phyloP scores from a whole-genome alignment of 345 rosid species.

The Rhodamnia rubescens region DNA sequence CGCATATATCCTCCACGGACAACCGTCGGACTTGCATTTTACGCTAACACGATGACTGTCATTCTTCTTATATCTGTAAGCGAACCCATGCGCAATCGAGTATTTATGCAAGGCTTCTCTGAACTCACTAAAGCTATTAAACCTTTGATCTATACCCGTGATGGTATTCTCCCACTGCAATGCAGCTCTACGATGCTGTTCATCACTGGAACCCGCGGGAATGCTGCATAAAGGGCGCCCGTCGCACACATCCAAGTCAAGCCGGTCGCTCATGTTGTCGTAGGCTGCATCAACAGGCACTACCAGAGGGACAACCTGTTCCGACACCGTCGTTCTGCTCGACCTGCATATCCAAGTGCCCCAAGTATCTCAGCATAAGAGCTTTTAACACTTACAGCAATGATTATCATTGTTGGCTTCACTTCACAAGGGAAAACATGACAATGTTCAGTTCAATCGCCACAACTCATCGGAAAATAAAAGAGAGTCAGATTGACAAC shows the following conservation, averaged over 20 bases:
- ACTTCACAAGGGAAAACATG: not conserved
- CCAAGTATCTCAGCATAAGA: not conserved
- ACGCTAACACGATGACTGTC: constrained; percentile 85
- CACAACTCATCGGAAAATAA: not conserved
- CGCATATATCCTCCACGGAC: constrained; percentile 93
- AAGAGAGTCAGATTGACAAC: not conserved
- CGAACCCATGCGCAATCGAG: constrained; percentile 82
- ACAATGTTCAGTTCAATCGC: not conserved
- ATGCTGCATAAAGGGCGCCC: constrained; percentile 31
- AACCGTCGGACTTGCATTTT: constrained; percentile 79
- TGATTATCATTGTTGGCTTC: not conserved
- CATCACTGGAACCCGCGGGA: constrained; percentile 25
- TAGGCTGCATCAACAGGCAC: constrained; percentile 25
- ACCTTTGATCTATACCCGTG: constrained; percentile 86
- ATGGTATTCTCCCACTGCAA: constrained; percentile 80
- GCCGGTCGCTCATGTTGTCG: constrained; percentile 7
- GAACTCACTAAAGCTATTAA: constrained; percentile 68
- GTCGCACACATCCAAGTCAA: constrained; percentile 17
- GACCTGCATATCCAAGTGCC: constrained; percentile 33
- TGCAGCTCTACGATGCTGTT: constrained; percentile 48
- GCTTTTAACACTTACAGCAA: not conserved
- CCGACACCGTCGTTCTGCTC: constrained; percentile 54
- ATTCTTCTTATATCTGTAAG: constrained; percentile 85
- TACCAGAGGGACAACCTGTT: constrained; percentile 38
- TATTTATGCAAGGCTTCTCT: constrained; percentile 86